Conservation (phyloP, 179 eudicot genomes). For the Spergularia azorica region DNA sequence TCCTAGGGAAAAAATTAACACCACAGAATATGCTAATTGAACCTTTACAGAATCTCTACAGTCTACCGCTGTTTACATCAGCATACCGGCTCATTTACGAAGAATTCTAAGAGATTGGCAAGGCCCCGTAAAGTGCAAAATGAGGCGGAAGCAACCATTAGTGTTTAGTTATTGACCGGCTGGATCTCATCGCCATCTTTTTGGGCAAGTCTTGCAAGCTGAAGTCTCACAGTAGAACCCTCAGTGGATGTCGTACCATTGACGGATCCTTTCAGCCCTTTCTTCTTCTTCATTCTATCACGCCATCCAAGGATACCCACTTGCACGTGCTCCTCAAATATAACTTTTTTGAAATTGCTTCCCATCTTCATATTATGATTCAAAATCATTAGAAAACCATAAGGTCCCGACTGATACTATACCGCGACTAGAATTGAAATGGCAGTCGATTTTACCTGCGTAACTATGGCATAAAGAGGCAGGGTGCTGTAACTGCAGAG, state of each 20-base stretch:
- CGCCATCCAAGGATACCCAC: conserved; percentile 83
- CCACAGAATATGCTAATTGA: neutral
- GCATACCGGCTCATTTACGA: neutral
- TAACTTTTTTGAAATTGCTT: conserved; percentile 73
- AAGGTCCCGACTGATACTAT: neutral
- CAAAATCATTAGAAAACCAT: neutral
- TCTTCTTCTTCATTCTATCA: conserved; percentile 57
- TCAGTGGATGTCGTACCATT: conserved; percentile 26
- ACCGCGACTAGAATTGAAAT: neutral
- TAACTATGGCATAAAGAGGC: conserved; percentile 94
- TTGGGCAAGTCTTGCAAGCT: conserved; percentile 33
- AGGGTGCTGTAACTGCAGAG: conserved; percentile 98
- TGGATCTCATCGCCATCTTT: conserved; percentile 28
- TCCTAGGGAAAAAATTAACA: neutral
- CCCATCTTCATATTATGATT: conserved; percentile 63
- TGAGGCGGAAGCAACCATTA: neutral
- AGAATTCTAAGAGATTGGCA: neutral
- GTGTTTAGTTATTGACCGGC: conserved; percentile 8
- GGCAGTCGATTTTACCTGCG: conserved; percentile 60
- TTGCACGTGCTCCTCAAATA: conserved; percentile 87
- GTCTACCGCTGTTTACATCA: neutral
- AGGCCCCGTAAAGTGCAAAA: neutral
- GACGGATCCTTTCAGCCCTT: conserved; percentile 30
- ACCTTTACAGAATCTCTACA: neutral
- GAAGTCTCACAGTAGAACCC: conserved; percentile 30